These are phyloP conservation scores for Gaillardinia entomophila DNA, from an alignment of 805 yeast species.

Conservation along the genomic window DNA sequence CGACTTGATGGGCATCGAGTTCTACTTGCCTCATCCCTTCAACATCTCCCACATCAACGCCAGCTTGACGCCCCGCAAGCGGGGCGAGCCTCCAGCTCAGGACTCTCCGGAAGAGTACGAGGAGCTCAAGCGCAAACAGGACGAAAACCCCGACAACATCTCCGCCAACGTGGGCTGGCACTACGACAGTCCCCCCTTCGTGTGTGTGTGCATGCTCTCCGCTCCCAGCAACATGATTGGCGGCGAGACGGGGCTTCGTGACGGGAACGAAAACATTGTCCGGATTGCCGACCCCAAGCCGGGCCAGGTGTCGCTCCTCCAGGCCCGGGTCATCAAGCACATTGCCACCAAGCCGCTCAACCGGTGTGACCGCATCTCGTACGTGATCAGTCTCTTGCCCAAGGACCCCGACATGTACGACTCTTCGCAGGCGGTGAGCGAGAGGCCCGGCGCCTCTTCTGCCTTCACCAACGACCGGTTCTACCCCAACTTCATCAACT, in stretches of 20 bases:
- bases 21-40: slow-evolving; percentile 19
- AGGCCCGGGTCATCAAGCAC: slow-evolving; percentile 42
- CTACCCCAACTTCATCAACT: slow-evolving; percentile 4
- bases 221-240: slow-evolving; percentile 5
- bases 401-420: slow-evolving; percentile 1
- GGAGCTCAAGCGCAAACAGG: neutral
- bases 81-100: slow-evolving; percentile 7
- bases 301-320: slow-evolving; percentile 48
- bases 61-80: slow-evolving; percentile 8
- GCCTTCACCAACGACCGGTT: slow-evolving; percentile 2
- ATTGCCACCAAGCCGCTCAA: slow-evolving; percentile 39
- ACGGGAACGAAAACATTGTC: slow-evolving; percentile 5
- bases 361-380: slow-evolving; percentile 2
- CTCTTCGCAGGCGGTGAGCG: slow-evolving; percentile 1
- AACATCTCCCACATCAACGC: slow-evolving; percentile 23
- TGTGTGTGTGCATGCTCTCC: slow-evolving; percentile 5
- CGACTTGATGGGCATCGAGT: slow-evolving; percentile 19
- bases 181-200: slow-evolving; percentile 6
- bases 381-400: slow-evolving; percentile 2
- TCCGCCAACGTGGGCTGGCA: slow-evolving; percentile 5
- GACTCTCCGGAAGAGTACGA: neutral
- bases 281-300: slow-evolving; percentile 33
- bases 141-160: slow-evolving; percentile 4
- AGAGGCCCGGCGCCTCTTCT: slow-evolving; percentile 2
- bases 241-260: slow-evolving; percentile 9